Percentiles rank a stretch among this genome's conserved stretches.
Evolutionary conservation across 2,329 filamentous ascomycete genomes (phyloP).

Genomic region (Colletotrichum sojae): DNA sequence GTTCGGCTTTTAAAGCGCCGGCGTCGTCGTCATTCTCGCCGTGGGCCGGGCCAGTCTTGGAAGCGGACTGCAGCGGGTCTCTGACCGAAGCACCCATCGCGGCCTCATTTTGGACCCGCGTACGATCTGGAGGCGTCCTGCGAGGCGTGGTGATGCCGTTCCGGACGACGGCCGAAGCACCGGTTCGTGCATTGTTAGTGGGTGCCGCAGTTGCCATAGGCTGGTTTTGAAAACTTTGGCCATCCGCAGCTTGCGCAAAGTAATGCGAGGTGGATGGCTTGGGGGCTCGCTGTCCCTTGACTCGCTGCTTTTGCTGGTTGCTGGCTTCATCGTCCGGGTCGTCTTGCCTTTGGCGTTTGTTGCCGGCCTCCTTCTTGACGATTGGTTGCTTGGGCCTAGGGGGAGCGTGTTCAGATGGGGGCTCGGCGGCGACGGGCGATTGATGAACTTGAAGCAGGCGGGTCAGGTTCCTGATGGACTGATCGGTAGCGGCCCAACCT

Average conservation of each 20-base stretch:
- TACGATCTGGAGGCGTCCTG: conserved; percentile 18
- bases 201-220: conserved; percentile 9
- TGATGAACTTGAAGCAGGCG: conserved; percentile 31
- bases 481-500: conserved; percentile 54
- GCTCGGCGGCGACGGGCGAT: conserved; percentile 7
- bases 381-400: conserved; percentile 9
- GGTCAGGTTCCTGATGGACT: conserved; percentile 39
- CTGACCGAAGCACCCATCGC: not conserved
- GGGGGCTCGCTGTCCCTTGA: conserved; percentile 28
- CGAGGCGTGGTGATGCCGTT: conserved; percentile 31
- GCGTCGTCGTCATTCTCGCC: conserved; percentile 2
- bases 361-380: conserved; percentile 19
- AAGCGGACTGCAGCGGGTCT: not conserved
- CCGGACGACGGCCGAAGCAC: conserved; percentile 17
- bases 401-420: conserved; percentile 3
- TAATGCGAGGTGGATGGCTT: conserved; percentile 37
- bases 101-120: conserved; percentile 18
- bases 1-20: conserved; percentile 35
- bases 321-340: conserved; percentile 20
- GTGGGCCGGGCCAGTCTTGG: not conserved
- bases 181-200: not conserved
- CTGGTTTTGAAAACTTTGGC: conserved; percentile 13
- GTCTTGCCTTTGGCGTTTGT: conserved; percentile 22
- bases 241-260: conserved; percentile 17
- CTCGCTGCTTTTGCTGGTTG: conserved; percentile 21